Conservation (phyloP, 1,284 basidiomycete species). For the Fomitopsis schrenkii region DNA sequence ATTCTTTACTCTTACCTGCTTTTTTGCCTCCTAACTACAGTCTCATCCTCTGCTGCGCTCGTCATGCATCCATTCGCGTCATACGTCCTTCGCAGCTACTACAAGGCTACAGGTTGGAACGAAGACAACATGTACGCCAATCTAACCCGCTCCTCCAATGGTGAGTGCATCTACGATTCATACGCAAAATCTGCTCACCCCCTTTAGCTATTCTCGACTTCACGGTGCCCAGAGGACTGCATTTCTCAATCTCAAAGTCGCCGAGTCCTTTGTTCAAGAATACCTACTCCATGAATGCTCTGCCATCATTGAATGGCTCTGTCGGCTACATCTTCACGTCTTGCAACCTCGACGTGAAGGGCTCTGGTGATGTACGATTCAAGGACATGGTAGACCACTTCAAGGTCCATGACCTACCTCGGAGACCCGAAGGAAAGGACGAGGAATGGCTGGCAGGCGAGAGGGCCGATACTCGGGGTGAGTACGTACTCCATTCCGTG, state of each 20-base stretch:
- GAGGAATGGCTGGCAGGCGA: constrained; percentile 80
- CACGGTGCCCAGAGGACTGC: constrained; percentile 72
- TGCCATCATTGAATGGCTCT: constrained; percentile 90
- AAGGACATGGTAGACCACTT: constrained; percentile 88
- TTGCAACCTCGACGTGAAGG: constrained; percentile 70
- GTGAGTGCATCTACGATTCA: constrained; percentile 41
- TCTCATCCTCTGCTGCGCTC: neutral
- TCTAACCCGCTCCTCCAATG: constrained; percentile 83
- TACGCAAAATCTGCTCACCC: constrained; percentile 5
- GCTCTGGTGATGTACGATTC: constrained; percentile 74
- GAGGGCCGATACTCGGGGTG: constrained; percentile 75
- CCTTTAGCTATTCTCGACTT: constrained; percentile 79
- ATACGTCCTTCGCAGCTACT: constrained; percentile 87
- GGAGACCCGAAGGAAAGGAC: constrained; percentile 66
- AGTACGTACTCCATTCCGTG: constrained; percentile 21
- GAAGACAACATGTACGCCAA: constrained; percentile 94
- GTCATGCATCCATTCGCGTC: constrained; percentile 81
- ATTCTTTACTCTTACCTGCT: neutral
- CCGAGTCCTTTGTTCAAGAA: constrained; percentile 90
- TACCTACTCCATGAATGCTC: constrained; percentile 86
- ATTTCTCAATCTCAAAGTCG: constrained; percentile 83
- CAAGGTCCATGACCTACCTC: constrained; percentile 75
- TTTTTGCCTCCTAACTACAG: neutral
- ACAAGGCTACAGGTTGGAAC: constrained; percentile 91
- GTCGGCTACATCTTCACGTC: constrained; percentile 93